A percentile compares a stretch with the other conserved stretches of the same genome.
These are phyloP conservation scores for Chloris gayana DNA, from an alignment of 176 grass and related monocot genomes.

Conservation along the genomic window DNA sequence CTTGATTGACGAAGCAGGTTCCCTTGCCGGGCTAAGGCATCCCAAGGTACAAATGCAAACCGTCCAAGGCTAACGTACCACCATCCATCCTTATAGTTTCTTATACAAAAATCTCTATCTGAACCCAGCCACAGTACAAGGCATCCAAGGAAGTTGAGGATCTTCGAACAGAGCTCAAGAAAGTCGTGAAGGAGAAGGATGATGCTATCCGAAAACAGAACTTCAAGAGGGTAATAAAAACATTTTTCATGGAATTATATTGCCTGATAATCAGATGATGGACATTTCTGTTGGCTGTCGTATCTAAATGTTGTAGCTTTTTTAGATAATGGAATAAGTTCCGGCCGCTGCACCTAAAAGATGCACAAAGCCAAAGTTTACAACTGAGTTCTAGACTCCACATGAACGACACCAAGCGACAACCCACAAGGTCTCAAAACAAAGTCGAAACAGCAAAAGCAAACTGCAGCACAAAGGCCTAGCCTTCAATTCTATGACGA, in stretches of 20 bases:
- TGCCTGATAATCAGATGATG: neutral
- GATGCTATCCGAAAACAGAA: slow-evolving; percentile 76
- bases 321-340: no score
- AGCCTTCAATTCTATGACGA: no score
- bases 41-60: slow-evolving; percentile 50
- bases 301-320: no score
- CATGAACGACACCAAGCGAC: no score
- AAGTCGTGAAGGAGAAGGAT: slow-evolving; percentile 87
- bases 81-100: neutral
- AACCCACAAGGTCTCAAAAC: no score
- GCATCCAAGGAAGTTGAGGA: slow-evolving; percentile 64
- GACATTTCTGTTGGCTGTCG: neutral
- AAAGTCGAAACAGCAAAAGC: no score
- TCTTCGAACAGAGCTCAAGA: slow-evolving; percentile 73
- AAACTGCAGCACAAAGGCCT: no score
- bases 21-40: slow-evolving; percentile 66
- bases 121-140: neutral
- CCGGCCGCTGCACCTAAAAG: no score
- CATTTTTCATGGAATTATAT: neutral
- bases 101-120: neutral
- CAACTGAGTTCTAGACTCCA: no score
- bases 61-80: neutral
- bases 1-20: slow-evolving; percentile 87
- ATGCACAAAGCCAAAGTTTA: no score
- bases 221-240: slow-evolving; percentile 86